Percentiles rank a stretch among this genome's conserved stretches.
phyloP scores from a whole-genome alignment of 106 monocot genomes.

The Dendrobium officinale region DNA sequence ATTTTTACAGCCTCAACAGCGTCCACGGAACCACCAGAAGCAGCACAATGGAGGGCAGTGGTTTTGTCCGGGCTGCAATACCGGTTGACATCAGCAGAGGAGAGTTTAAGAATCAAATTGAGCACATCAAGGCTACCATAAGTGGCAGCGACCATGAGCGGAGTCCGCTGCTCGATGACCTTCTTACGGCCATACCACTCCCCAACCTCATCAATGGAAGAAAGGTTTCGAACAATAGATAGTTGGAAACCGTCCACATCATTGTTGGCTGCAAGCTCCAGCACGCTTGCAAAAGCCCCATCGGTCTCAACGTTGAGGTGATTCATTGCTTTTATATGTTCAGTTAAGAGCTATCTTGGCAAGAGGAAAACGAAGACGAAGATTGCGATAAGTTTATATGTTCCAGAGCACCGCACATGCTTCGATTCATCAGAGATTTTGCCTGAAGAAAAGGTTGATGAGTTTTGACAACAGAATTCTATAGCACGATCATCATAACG shows the following conservation, averaged over 20 bases:
- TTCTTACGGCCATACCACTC: slow-evolving; percentile 50
- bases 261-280: slow-evolving; percentile 56
- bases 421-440: background rate
- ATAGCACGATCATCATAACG: background rate
- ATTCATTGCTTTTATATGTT: background rate
- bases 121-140: slow-evolving; percentile 56
- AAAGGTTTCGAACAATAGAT: slow-evolving; percentile 13
- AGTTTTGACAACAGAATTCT: background rate
- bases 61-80: slow-evolving; percentile 28
- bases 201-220: slow-evolving; percentile 32
- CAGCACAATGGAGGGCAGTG: slow-evolving; percentile 71
- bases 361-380: background rate
- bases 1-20: slow-evolving; percentile 39
- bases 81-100: slow-evolving; percentile 31
- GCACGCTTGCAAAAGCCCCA: slow-evolving; percentile 12
- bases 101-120: slow-evolving; percentile 22
- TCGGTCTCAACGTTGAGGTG: background rate
- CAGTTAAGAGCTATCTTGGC: background rate
- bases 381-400: background rate
- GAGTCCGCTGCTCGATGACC: slow-evolving; percentile 44
- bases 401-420: slow-evolving; percentile 1
- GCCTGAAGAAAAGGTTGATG: background rate
- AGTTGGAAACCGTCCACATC: slow-evolving; percentile 30
- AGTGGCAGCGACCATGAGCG: slow-evolving; percentile 69
- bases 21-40: slow-evolving; percentile 36